These are phyloP conservation scores for Suaeda aralocaspica DNA, from an alignment of 148 eudicot species.

Conservation along the genomic window DNA sequence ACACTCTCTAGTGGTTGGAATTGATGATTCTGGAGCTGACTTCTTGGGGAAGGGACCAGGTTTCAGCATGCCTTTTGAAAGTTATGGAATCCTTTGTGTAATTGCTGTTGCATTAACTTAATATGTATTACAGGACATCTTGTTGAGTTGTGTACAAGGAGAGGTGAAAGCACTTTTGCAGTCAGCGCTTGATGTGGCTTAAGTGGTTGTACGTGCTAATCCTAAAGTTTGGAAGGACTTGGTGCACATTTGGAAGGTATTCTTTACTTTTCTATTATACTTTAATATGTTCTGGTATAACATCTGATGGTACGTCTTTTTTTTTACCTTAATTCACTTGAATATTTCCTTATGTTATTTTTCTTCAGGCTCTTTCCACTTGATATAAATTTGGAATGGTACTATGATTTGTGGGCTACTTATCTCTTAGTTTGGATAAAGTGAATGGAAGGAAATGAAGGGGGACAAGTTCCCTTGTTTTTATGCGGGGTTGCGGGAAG, in stretches of 20 bases:
- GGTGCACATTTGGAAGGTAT: constrained; percentile 92
- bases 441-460: no score
- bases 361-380: background rate
- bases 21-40: constrained; percentile 68
- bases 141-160: constrained; percentile 83
- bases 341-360: background rate
- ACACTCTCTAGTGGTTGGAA: constrained; percentile 85
- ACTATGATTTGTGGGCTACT: background rate
- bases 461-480: no score
- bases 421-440: no score
- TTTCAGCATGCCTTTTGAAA: background rate
- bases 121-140: constrained; percentile 54
- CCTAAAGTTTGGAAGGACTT: constrained; percentile 87
- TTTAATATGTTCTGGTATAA: background rate
- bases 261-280: background rate
- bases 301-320: background rate
- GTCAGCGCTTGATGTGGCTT: constrained; percentile 83
- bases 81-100: background rate
- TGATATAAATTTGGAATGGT: background rate
- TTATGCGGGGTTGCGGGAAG: no score
- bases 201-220: constrained; percentile 80
- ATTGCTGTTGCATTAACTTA: constrained; percentile 8
- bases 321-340: background rate
- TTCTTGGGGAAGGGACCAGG: constrained; percentile 90
- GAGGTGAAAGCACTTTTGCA: constrained; percentile 79